These are phyloP conservation scores for Phytophthora syringae DNA, from an alignment of 352 stramenopile species.

Conservation along the genomic window DNA sequence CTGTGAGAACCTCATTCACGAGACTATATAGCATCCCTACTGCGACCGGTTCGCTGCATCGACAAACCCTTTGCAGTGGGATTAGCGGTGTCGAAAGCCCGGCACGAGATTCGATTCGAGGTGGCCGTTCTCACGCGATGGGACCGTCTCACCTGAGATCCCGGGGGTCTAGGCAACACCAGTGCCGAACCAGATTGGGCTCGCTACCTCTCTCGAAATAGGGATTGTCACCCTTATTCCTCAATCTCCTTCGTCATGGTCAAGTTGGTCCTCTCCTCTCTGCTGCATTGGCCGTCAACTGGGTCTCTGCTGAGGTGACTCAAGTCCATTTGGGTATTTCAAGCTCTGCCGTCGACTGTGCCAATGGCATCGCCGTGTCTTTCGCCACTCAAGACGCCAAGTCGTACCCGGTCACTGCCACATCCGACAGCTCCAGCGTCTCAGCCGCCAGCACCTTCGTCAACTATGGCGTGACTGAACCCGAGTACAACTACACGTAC, in stretches of 20 bases:
- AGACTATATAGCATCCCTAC: too few relatives aligned
- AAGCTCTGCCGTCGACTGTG: slow-evolving; percentile 36
- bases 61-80: too few relatives aligned
- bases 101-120: too few relatives aligned
- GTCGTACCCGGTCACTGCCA: slow-evolving; percentile 41
- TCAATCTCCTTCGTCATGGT: slow-evolving; percentile 33
- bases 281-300: slow-evolving; percentile 21
- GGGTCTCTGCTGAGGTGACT: slow-evolving; percentile 40
- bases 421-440: slow-evolving; percentile 20
- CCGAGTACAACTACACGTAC: slow-evolving; percentile 62
- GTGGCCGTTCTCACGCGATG: too few relatives aligned
- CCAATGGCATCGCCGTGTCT: slow-evolving; percentile 47
- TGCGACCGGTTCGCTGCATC: too few relatives aligned
- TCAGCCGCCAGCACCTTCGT: slow-evolving; percentile 36
- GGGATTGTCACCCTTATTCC: slow-evolving; percentile 31
- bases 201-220: slow-evolving; percentile 7
- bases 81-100: too few relatives aligned
- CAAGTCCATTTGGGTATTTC: slow-evolving; percentile 59
- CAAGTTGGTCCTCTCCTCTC: slow-evolving; percentile 18
- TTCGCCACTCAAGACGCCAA: slow-evolving; percentile 41
- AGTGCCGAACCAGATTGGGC: slow-evolving; percentile 19
- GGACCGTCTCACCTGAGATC: too few relatives aligned
- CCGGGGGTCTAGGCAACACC: not conserved
- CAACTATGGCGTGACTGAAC: slow-evolving; percentile 43
- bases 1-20: too few relatives aligned